phyloP scores from a whole-genome alignment of 305 asterid genomes.

The Plantago lanceolata region DNA sequence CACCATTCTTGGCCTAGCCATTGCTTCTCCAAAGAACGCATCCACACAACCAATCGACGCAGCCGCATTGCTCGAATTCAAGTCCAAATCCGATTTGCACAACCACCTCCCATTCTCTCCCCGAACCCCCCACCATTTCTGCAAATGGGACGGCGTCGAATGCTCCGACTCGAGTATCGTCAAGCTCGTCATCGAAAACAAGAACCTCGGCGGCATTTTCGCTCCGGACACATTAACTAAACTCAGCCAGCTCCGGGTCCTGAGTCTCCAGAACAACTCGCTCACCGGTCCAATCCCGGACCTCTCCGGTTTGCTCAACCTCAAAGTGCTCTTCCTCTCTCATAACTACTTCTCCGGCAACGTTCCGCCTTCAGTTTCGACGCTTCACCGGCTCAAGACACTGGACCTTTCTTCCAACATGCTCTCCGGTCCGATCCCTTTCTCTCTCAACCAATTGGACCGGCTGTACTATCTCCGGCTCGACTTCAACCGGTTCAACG shows the following conservation, averaged over 20 bases:
- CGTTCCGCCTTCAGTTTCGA: slow-evolving; percentile 55
- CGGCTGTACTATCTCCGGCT: slow-evolving; percentile 62
- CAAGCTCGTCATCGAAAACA: slow-evolving; percentile 39
- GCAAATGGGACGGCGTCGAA: slow-evolving; percentile 64
- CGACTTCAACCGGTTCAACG: slow-evolving; percentile 70
- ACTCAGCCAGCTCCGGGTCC: slow-evolving; percentile 56
- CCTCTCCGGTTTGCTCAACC: slow-evolving; percentile 45
- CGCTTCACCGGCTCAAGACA: slow-evolving; percentile 72
- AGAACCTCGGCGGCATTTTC: slow-evolving; percentile 54
- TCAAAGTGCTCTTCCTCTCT: slow-evolving; percentile 56
- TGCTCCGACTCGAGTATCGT: slow-evolving; percentile 44
- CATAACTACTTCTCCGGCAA: slow-evolving; percentile 56
- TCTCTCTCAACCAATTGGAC: slow-evolving; percentile 37
- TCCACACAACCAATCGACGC: slow-evolving; percentile 31
- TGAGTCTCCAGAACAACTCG: slow-evolving; percentile 66
- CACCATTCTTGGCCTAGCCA: too few species aligned
- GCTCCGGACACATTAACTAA: slow-evolving; percentile 41
- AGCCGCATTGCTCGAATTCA: slow-evolving; percentile 57
- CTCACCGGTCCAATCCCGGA: slow-evolving; percentile 76
- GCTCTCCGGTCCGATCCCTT: slow-evolving; percentile 54
- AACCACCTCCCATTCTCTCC: slow-evolving; percentile 34
- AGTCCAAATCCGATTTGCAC: slow-evolving; percentile 54
- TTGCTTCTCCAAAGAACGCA: not conserved
- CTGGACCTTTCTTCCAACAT: slow-evolving; percentile 70
- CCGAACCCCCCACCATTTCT: slow-evolving; percentile 30